These are phyloP conservation scores for Tubosaeta sp. DNA, from an alignment of 768 basidiomycete species.

Conservation along the genomic window DNA sequence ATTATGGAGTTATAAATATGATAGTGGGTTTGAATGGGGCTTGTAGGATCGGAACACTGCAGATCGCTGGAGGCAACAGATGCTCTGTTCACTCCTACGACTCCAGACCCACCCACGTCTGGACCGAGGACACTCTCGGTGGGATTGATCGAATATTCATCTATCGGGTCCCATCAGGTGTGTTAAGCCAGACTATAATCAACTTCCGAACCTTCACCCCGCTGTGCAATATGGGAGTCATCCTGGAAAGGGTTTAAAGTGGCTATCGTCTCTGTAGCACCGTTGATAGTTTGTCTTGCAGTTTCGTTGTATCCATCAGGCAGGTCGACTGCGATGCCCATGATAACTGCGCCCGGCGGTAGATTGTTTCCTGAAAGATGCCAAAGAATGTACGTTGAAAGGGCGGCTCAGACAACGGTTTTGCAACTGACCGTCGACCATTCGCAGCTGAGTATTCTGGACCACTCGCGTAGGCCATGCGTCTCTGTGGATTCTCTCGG, in stretches of 20 bases:
- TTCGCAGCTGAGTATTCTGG: background rate
- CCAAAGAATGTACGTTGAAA: background rate
- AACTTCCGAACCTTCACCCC: slow-evolving; percentile 1
- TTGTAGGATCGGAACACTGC: background rate
- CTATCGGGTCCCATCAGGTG: background rate
- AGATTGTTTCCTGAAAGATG: background rate
- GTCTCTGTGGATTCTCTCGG: background rate
- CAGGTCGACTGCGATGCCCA: background rate
- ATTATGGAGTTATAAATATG: slow-evolving; percentile 3
- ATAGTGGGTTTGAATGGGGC: background rate
- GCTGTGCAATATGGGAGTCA: background rate
- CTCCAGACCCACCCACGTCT: background rate
- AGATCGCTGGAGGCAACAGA: background rate
- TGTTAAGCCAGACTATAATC: no score
- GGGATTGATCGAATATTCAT: background rate
- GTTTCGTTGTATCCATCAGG: background rate
- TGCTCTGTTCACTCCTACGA: background rate
- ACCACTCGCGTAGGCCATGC: background rate
- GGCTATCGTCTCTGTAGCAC: background rate
- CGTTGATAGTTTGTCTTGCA: background rate
- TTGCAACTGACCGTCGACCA: background rate
- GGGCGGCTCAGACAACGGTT: background rate
- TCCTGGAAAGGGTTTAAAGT: slow-evolving; percentile 2
- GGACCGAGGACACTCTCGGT: background rate
- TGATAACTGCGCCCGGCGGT: background rate